Evolutionary conservation across 306 rosid species (phyloP).

Genomic region (Vigna reflexopilosa): DNA sequence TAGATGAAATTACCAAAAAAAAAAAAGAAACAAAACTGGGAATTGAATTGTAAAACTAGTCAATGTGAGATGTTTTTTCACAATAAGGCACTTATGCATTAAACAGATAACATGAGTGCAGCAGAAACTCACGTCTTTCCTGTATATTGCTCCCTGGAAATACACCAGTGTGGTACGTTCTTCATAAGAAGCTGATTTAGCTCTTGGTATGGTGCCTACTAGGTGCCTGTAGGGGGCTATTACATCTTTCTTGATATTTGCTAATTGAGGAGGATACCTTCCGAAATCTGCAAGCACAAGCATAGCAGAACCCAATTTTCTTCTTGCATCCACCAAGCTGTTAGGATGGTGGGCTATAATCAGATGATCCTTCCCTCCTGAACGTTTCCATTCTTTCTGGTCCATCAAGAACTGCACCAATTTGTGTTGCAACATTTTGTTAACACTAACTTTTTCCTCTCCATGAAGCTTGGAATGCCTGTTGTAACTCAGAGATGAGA

Average conservation of each 20-base stretch:
- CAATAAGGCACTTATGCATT: constrained; percentile 16
- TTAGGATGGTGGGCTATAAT: constrained; percentile 95
- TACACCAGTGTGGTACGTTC: constrained; percentile 76
- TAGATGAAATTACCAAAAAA: constrained; percentile 7
- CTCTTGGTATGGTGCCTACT: constrained; percentile 60
- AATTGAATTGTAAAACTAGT: background rate
- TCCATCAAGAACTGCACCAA: constrained; percentile 68
- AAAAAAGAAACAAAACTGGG: constrained; percentile 3
- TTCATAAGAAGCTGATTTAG: constrained; percentile 67
- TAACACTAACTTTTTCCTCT: constrained; percentile 66
- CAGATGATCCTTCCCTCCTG: constrained; percentile 81
- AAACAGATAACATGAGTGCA: constrained; percentile 34
- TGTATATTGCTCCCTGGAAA: constrained; percentile 92
- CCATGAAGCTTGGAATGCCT: constrained; percentile 73
- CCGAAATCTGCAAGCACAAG: constrained; percentile 97
- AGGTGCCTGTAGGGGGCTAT: constrained; percentile 92
- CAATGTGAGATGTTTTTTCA: background rate
- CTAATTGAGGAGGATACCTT: constrained; percentile 82
- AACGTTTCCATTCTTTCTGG: constrained; percentile 71
- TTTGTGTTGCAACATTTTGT: constrained; percentile 73
- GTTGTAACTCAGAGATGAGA: constrained; percentile 90
- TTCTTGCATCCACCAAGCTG: constrained; percentile 84
- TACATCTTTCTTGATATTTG: constrained; percentile 84
- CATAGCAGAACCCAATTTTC: constrained; percentile 78
- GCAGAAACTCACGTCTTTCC: constrained; percentile 89